phyloP scores from a whole-genome alignment of 148 eudicot species.

The Rheum nobile region DNA sequence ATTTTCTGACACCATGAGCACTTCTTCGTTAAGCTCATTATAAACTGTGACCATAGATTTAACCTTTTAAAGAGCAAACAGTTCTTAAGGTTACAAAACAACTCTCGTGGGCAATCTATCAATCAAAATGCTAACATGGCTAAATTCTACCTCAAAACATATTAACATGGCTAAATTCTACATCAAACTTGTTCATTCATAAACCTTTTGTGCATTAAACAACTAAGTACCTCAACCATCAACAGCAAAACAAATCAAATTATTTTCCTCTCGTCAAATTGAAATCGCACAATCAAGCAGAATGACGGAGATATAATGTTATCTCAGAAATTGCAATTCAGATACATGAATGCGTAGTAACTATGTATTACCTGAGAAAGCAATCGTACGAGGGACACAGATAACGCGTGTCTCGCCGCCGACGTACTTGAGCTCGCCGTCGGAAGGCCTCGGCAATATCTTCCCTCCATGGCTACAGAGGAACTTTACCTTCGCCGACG shows the following conservation, averaged over 20 bases:
- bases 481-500: conserved; percentile 39
- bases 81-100: neutral
- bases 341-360: neutral
- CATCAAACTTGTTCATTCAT: neutral
- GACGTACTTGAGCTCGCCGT: conserved; percentile 56
- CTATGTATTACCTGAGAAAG: conserved; percentile 14
- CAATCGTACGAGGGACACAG: conserved; percentile 33
- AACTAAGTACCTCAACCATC: neutral
- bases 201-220: neutral
- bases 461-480: conserved; percentile 75
- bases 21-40: neutral
- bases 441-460: conserved; percentile 59
- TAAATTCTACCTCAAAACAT: neutral
- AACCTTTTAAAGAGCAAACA: neutral
- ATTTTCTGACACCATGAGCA: neutral
- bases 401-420: conserved; percentile 81
- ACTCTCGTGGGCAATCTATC: neutral
- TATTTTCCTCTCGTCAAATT: neutral
- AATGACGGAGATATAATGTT: neutral
- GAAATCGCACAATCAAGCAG: neutral
- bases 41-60: neutral
- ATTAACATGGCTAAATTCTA: neutral
- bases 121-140: neutral
- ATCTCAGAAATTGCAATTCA: neutral
- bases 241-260: neutral